Percentiles rank a stretch among this genome's conserved stretches.
phyloP scores from a whole-genome alignment of 2,329 filamentous ascomycete genomes.

The Didymella exigua region DNA sequence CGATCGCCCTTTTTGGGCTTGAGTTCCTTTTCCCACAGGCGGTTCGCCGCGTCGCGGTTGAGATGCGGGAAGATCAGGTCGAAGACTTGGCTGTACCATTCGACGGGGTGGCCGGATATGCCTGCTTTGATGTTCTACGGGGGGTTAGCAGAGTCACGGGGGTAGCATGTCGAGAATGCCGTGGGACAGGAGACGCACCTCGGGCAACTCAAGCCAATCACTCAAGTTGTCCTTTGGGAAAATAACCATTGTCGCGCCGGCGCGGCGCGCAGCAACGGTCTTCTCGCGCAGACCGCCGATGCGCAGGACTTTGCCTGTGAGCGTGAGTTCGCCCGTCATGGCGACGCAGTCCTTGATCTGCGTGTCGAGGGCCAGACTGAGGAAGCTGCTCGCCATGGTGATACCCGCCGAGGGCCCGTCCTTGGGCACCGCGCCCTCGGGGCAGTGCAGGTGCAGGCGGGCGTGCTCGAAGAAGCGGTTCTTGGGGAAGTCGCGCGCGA shows the following conservation, averaged over 20 bases:
- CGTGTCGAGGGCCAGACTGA: conserved; percentile 81
- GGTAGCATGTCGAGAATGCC: too few relatives aligned
- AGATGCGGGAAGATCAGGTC: conserved; percentile 85
- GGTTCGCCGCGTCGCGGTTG: conserved; percentile 74
- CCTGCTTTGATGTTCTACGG: conserved; percentile 94
- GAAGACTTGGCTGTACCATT: conserved; percentile 95
- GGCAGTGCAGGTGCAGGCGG: conserved; percentile 92
- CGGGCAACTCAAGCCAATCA: conserved; percentile 95
- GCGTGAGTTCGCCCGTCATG: conserved; percentile 96
- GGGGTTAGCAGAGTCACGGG: conserved; percentile 21
- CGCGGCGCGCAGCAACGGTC: conserved; percentile 91
- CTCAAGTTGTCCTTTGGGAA: conserved; percentile 96
- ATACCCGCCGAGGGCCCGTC: conserved; percentile 83
- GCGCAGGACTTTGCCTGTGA: conserved; percentile 93
- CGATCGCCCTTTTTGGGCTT: conserved; percentile 45
- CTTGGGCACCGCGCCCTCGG: conserved; percentile 94
- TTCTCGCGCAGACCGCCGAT: conserved; percentile 96
- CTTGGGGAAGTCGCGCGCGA: conserved; percentile 82
- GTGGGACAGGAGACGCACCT: too few relatives aligned
- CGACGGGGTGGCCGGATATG: conserved; percentile 86
- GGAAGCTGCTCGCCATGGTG: conserved; percentile 93
- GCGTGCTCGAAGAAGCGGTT: conserved; percentile 98
- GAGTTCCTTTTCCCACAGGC: conserved; percentile 70
- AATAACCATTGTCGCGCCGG: conserved; percentile 89
- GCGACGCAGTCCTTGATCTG: conserved; percentile 84